Evolutionary conservation across 495 filamentous ascomycete genomes (phyloP).

Genomic region (Aspergillus panamensis): DNA sequence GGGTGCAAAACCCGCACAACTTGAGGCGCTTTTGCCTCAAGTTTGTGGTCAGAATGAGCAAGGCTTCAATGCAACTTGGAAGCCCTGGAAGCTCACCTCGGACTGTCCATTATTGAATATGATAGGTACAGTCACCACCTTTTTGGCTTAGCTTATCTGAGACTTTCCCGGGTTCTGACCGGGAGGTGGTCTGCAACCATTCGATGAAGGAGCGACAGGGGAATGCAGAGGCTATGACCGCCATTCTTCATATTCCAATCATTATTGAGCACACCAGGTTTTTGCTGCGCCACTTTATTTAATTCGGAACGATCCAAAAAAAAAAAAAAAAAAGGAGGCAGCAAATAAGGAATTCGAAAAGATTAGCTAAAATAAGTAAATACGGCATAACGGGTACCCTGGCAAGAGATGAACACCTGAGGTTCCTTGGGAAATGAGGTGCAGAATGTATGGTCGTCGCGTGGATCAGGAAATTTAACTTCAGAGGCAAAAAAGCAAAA

Average conservation of each 20-base stretch:
- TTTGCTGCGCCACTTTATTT: neutral
- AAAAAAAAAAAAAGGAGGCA: neutral
- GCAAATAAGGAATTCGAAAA: neutral
- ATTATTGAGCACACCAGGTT: neutral
- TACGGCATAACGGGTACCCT: neutral
- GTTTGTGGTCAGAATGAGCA: neutral
- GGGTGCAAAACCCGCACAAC: no score
- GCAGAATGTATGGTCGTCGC: neutral
- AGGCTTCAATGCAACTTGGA: neutral
- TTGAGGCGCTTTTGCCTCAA: neutral
- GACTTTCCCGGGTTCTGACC: neutral
- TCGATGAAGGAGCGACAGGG: constrained; percentile 14
- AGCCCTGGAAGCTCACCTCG: neutral
- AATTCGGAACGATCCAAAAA: neutral
- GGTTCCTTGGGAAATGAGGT: constrained; percentile 5
- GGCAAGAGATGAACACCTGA: neutral
- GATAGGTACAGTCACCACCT: constrained; percentile 12
- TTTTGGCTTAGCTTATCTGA: constrained; percentile 8
- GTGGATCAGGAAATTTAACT: constrained; percentile 1
- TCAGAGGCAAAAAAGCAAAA: neutral
- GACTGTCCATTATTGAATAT: neutral
- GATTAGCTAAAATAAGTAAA: neutral
- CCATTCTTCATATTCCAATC: constrained; percentile 1
- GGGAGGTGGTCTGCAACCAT: constrained; percentile 2
- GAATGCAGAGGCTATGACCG: neutral